Evolutionary conservation across 2,329 filamentous ascomycete genomes (phyloP), one percentile per base, ranked within the genome.

Genomic region (Aureobasidium sp.): DNA sequence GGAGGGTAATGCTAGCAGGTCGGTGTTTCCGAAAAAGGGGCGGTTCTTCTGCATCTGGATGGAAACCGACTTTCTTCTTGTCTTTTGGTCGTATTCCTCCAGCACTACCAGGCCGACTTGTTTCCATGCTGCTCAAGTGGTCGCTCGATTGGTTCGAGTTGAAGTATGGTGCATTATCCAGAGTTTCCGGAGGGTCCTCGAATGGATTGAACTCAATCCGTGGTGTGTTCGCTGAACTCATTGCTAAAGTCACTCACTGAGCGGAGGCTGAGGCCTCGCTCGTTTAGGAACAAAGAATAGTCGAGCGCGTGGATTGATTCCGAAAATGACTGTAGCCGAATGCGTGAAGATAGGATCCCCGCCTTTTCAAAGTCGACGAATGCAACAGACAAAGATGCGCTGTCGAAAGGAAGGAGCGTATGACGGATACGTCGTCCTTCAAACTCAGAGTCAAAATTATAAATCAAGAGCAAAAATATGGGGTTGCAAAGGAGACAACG

Each of bases 61-160:
- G 53, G 52, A 59, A 59, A 25, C 53, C 56, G n/a, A 59, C 56
- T 27, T 48, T 55, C 45, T 59, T 59, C 56, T 59, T 59, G 32
- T 57, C 55, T 22, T 56, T 56, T n/a, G 53, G 40, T 30, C 45
- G 49, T 22, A 48, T 42, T 3, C 52, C 52, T 22, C 44, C 42
- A 39, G 53, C 44, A 53, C 42, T 55, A 44, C 49, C 48, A 14
- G 57, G 44, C 35, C 50, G 56, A 41, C 27, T 45, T 6, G 29
- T 42, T 14, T 53, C 45, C 40, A 48, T 47, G 30, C 53, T 57
- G 44, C 42, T 53, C 27, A 53, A 29, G 14, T 53, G 40, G 30
- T 55, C 53, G 17, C 30, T 53, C n/a, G 50, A 53, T 21, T 45
- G 39, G 11, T 53, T 53, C 35, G 35, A 38, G 11, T 39, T 50